Conservation (phyloP, 2,329 filamentous ascomycete species). For the Ceratocystis cubensis region DNA sequence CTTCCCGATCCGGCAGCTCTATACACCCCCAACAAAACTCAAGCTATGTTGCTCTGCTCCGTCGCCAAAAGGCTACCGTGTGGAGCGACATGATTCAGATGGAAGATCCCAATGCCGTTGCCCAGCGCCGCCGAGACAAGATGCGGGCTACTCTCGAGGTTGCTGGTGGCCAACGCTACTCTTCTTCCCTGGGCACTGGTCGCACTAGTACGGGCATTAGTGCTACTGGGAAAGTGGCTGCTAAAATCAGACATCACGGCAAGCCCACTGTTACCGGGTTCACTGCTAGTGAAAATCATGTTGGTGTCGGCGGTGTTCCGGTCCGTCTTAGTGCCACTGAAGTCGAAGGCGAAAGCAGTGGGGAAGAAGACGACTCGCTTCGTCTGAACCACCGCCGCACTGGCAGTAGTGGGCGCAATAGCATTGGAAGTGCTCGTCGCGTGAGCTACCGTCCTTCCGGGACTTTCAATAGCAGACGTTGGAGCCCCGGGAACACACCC, state of each 20-base stretch:
- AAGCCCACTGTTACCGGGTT: constrained; percentile 70
- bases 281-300: constrained; percentile 62
- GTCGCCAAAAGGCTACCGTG: constrained; percentile 93
- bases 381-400: constrained; percentile 53
- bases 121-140: constrained; percentile 77
- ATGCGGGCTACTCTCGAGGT: constrained; percentile 76
- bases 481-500: constrained; percentile 44
- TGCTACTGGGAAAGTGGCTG: constrained; percentile 52
- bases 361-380: constrained; percentile 49
- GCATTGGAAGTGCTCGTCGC: constrained; percentile 42
- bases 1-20: constrained; percentile 57
- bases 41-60: constrained; percentile 91
- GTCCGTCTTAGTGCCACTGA: constrained; percentile 90
- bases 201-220: constrained; percentile 52
- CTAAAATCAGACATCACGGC: constrained; percentile 81
- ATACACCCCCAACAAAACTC: constrained; percentile 34
- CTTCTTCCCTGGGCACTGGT: constrained; percentile 31
- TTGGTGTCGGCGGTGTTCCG: constrained; percentile 66
- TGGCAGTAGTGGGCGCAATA: constrained; percentile 65
- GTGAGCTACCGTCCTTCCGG: constrained; percentile 41
- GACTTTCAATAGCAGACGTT: constrained; percentile 33
- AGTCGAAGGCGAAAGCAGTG: constrained; percentile 76
- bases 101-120: constrained; percentile 73
- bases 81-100: constrained; percentile 94
- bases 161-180: constrained; percentile 43